Evolutionary conservation across 305 asterid genomes (phyloP).

Genomic region (Coffea humblotiana): DNA sequence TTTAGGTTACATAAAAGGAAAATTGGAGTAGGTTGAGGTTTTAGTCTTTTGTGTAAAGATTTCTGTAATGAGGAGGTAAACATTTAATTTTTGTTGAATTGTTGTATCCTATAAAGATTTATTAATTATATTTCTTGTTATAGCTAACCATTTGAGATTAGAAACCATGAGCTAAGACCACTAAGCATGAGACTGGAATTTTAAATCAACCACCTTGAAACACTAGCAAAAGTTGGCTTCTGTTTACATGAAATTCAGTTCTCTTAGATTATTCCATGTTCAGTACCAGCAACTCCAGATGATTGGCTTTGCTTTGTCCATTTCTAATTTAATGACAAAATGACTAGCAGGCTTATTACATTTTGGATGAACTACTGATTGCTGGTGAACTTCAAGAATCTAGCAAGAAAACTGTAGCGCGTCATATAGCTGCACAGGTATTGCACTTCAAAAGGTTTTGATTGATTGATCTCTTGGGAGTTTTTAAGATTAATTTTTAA

Average conservation of each 20-base stretch:
- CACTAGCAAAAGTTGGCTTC: too few species aligned
- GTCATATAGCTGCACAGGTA: slow-evolving; percentile 94
- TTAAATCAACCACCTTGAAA: too few species aligned
- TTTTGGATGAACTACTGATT: slow-evolving; percentile 88
- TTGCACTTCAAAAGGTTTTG: slow-evolving; percentile 7
- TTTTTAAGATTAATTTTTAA: slow-evolving; percentile 12
- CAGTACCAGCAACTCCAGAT: background rate
- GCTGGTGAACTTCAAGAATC: slow-evolving; percentile 99
- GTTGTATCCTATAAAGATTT: too few species aligned
- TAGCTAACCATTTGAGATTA: background rate
- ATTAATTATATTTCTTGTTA: too few species aligned
- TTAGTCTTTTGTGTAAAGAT: background rate
- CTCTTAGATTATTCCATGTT: background rate
- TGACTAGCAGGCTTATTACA: slow-evolving; percentile 75
- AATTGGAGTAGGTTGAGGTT: background rate
- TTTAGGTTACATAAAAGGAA: background rate
- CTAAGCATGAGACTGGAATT: too few species aligned
- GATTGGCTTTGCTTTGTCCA: background rate
- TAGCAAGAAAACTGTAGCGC: slow-evolving; percentile 94
- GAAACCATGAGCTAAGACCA: background rate
- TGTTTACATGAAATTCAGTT: background rate
- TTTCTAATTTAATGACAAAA: slow-evolving; percentile 11
- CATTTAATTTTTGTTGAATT: background rate
- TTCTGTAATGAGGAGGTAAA: background rate
- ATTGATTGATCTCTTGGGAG: slow-evolving; percentile 15